Percentiles rank a stretch among this genome's conserved stretches.
Evolutionary conservation across 1,284 basidiomycete species (phyloP).

Genomic region (Neolentinus lepideus): DNA sequence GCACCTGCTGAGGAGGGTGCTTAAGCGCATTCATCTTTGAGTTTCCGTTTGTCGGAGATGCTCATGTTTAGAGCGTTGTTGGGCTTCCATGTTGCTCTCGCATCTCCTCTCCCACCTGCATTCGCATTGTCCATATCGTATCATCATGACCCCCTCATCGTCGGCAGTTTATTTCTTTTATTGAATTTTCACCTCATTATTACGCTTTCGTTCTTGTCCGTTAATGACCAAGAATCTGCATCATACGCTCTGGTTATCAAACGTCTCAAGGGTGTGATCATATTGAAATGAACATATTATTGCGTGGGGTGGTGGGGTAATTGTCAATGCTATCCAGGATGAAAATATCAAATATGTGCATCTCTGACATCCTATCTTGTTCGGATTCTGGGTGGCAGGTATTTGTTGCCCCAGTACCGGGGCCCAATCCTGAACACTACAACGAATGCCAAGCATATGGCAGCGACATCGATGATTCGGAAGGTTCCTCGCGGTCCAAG

Average conservation of each 20-base stretch:
- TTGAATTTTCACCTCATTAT: background rate
- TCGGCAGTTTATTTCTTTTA: conserved; percentile 6
- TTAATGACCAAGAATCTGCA: background rate
- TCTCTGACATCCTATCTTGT: too few species aligned
- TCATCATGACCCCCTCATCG: conserved; percentile 6
- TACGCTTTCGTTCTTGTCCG: background rate
- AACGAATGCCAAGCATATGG: conserved; percentile 16
- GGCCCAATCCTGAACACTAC: conserved; percentile 16
- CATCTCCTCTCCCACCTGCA: background rate
- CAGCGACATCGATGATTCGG: conserved; percentile 44
- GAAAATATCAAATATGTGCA: background rate
- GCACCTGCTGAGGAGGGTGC: conserved; percentile 44
- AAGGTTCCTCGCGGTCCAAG: conserved; percentile 56
- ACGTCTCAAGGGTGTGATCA: background rate
- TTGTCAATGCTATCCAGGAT: too few species aligned
- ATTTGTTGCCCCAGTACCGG: conserved; percentile 13
- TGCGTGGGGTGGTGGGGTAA: too few species aligned
- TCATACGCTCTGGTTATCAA: conserved; percentile 1
- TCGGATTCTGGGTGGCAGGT: background rate
- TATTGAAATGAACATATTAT: background rate
- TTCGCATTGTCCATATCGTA: conserved; percentile 2
- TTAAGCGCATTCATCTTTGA: background rate
- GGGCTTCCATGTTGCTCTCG: conserved; percentile 35
- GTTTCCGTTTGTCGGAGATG: background rate
- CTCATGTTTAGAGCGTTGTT: background rate